Base-by-base conservation (phyloP, 225 moss, liverwort and hornwort species). In the Lunularia cruciata region DNA sequence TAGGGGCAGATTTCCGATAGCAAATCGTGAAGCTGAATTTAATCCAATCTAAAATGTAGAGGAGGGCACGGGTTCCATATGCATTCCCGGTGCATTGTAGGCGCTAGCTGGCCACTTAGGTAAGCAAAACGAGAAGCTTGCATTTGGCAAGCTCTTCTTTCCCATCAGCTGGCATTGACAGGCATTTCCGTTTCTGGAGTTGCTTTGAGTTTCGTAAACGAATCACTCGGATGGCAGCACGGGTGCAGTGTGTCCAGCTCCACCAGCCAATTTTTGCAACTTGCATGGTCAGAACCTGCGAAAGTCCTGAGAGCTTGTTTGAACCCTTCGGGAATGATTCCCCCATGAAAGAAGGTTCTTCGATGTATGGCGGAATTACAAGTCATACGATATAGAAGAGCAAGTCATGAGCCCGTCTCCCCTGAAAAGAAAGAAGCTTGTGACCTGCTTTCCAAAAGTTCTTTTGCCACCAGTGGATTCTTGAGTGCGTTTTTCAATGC, bases 1-100 rank as follows among this genome's bases (percentile, higher is more conserved):
- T 98, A 67, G 98, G 98, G 74, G 98, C 93, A 49, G 98, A 98
- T 75, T 77, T 75, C 57, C 74, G 80, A 33, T 84, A 84, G 77
- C 57, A 28, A 8, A 37, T 33, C 34, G 18, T 25, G 60, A 40
- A 23, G 13, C 18, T 26, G 42, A 40, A 25, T 61, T 23, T 13
- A 22, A 26, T n/a, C n/a, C n/a, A n/a, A 30, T 25, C 11, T 30
- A 8, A 15, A 16, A 14, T 13, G 18, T 8, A 37, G 28, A 26
- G 34, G 57, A 57, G 27, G 20, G 57, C 16, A 57, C 33, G 30
- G 42, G 19, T 28, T 5, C 6, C 19, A 45, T 26, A 15, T 64
- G 13, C 61, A n/a, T 40, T 37, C 12, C 20, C 23, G 61, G 16
- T 46, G 19, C 46, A 64, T 64, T 45, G 28, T 46, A 46, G 46